Conservation (phyloP, 768 basidiomycete genomes). For the Boletus tylopilopsis region DNA sequence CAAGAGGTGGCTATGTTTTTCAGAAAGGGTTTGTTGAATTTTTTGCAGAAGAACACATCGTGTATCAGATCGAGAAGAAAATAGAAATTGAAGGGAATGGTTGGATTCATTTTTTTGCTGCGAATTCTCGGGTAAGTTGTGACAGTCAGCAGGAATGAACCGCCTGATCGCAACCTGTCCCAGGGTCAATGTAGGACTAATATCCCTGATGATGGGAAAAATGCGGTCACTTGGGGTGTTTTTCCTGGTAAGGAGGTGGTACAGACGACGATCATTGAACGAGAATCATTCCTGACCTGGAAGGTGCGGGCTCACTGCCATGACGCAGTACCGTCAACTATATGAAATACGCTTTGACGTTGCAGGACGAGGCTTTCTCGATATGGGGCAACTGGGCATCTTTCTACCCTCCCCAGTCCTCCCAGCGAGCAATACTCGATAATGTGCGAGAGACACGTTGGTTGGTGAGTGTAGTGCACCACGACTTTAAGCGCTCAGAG, state of each 20-base stretch:
- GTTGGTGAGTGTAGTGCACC: conserved; percentile 91
- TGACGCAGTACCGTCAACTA: background rate
- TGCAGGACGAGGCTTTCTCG: conserved; percentile 90
- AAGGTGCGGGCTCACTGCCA: conserved; percentile 56
- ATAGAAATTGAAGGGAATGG: conserved; percentile 52
- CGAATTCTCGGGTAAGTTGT: conserved; percentile 59
- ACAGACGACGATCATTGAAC: conserved; percentile 95
- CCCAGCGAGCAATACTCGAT: conserved; percentile 71
- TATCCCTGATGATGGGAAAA: conserved; percentile 71
- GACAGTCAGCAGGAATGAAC: background rate
- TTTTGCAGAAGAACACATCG: conserved; percentile 65
- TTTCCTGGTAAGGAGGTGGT: conserved; percentile 96
- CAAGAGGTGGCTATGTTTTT: conserved; percentile 88
- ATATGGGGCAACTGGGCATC: conserved; percentile 96
- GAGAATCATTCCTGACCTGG: conserved; percentile 93
- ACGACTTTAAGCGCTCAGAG: conserved; percentile 78
- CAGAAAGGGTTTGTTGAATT: conserved; percentile 99
- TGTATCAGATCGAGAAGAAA: conserved; percentile 56
- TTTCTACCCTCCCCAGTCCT: conserved; percentile 74
- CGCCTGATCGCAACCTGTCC: background rate
- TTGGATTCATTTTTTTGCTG: conserved; percentile 85
- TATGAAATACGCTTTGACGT: conserved; percentile 2
- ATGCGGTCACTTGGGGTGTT: conserved; percentile 98
- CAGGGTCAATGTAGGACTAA: conserved; percentile 82
- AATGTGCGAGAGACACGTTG: conserved; percentile 68